Percentiles rank a stretch among this genome's conserved stretches.
These are phyloP conservation scores for Urochloa ruziziensis DNA, from an alignment of 176 grass and related monocot species.

Conservation along the genomic window DNA sequence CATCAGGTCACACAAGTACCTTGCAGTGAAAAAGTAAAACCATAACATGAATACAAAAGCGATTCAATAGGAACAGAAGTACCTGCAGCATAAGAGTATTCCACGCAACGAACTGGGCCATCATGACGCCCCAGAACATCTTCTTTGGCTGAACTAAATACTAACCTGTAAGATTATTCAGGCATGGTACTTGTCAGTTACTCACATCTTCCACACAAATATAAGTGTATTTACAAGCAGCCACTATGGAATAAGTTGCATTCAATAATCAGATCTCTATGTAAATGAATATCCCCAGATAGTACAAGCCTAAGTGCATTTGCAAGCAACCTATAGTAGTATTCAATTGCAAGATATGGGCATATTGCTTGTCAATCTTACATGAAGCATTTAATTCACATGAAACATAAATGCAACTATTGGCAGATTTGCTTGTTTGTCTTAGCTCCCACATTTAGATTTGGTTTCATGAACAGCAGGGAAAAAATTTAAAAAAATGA, in stretches of 20 bases:
- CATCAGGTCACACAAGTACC: constrained; percentile 23
- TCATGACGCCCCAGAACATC: constrained; percentile 90
- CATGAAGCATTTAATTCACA: constrained; percentile 8
- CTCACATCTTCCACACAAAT: not conserved
- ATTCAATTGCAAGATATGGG: constrained; percentile 3
- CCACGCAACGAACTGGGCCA: constrained; percentile 89
- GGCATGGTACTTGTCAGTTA: constrained; percentile 7
- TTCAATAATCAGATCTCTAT: not conserved
- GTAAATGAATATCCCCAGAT: not conserved
- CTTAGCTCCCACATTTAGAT: not conserved
- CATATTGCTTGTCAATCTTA: not conserved
- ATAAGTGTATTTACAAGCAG: not conserved
- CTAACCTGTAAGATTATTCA: constrained; percentile 55
- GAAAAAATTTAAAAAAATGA: not conserved
- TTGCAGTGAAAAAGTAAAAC: not conserved
- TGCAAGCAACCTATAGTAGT: not conserved
- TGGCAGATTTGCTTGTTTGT: not conserved
- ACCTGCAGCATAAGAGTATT: constrained; percentile 98
- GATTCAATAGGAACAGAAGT: constrained; percentile 23
- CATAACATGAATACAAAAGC: not conserved
- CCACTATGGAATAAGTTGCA: not conserved
- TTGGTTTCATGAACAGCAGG: constrained; percentile 1
- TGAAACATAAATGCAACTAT: not conserved
- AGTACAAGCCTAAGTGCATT: not conserved
- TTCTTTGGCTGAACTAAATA: constrained; percentile 76